Base-by-base conservation (phyloP, 2,329 filamentous ascomycete genomes). In the Colletotrichum sp. region DNA sequence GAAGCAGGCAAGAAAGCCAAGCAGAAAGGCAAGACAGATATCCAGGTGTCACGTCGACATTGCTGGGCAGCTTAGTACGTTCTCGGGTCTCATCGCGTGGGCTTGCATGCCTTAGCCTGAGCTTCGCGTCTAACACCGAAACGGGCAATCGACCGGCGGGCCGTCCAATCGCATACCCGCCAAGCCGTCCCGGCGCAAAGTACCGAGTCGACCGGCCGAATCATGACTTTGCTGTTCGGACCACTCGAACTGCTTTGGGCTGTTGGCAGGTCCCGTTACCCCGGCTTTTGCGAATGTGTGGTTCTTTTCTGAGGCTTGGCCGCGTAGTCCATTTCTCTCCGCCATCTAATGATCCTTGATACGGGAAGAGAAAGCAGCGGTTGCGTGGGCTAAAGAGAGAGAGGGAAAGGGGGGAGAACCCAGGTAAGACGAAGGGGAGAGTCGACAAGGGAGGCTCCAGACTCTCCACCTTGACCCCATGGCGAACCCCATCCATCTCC, bases 111-210 rank as follows among this genome's bases (percentile, higher is more conserved):
- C 57, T 75, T 52, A 66, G 72, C 68, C 64, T 64, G 63, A 68
- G 26, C 62, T 71, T 76, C 76, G 72, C 76, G 65, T 77, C 76
- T 69, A 77, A 69, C 55, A 65, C 76, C 68, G 68, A 77, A 77
- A 72, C 8, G 76, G 72, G 72, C 36, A 77, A 69, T 72, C 15
- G 39, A 39, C 76, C 76, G 76, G 67, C 28, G 18, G 64, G 28
- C 68, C 21, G 68, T 36, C 76, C 76, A 77, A 77, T 77, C 28
- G 60, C 64, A 34, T 44, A 30, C 5, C 52, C 68, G 76, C 76
- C 76, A 77, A 77, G 76, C 34, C 36, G 59, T 39, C 64, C 72
- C 76, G 64, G 68, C 68, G 68, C 57, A 59, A 62, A 77, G 59
- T 72, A 75, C 75, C 75, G 75, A 76, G 68, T 49, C 30, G 32